Percentiles rank a stretch among this genome's conserved stretches.
phyloP scores from a whole-genome alignment of 1,139 yeast species.

The Candida sanyaensis region DNA sequence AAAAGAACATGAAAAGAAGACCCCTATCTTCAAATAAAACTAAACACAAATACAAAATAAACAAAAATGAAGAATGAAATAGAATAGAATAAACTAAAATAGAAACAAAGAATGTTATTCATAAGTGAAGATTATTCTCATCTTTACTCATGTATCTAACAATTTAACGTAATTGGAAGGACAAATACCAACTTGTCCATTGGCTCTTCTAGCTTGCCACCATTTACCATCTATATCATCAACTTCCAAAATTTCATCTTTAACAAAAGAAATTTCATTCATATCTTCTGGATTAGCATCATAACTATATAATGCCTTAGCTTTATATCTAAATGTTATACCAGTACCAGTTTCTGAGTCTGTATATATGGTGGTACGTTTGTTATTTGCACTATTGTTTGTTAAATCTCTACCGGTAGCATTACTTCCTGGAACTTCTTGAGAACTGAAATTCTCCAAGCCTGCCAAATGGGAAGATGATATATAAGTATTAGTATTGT shows the following conservation, averaged over 20 bases:
- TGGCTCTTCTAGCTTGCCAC: slow-evolving; percentile 95
- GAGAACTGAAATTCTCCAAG: slow-evolving; percentile 53
- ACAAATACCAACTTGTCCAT: slow-evolving; percentile 94
- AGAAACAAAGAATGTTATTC: background rate
- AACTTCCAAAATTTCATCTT: slow-evolving; percentile 88
- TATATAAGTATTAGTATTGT: slow-evolving; percentile 42
- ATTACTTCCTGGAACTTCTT: slow-evolving; percentile 26
- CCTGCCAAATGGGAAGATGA: slow-evolving; percentile 58
- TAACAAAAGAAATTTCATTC: slow-evolving; percentile 86
- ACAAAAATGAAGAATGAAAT: background rate
- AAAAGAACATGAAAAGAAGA: background rate
- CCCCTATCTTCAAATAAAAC: background rate
- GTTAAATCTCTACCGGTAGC: slow-evolving; percentile 33
- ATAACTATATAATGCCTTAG: slow-evolving; percentile 83
- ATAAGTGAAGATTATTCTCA: background rate
- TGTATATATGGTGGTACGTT: slow-evolving; percentile 31
- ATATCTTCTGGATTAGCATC: slow-evolving; percentile 94
- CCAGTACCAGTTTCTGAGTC: slow-evolving; percentile 27
- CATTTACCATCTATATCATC: slow-evolving; percentile 95
- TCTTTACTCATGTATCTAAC: slow-evolving; percentile 34
- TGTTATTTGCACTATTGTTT: slow-evolving; percentile 19
- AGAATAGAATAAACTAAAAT: too few species aligned
- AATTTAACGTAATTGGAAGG: slow-evolving; percentile 92
- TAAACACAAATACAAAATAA: background rate
- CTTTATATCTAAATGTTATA: slow-evolving; percentile 75